A percentile compares a stretch with the other conserved stretches of the same genome.
phyloP scores from a whole-genome alignment of 805 yeast species.

The Spathaspora arborariae region DNA sequence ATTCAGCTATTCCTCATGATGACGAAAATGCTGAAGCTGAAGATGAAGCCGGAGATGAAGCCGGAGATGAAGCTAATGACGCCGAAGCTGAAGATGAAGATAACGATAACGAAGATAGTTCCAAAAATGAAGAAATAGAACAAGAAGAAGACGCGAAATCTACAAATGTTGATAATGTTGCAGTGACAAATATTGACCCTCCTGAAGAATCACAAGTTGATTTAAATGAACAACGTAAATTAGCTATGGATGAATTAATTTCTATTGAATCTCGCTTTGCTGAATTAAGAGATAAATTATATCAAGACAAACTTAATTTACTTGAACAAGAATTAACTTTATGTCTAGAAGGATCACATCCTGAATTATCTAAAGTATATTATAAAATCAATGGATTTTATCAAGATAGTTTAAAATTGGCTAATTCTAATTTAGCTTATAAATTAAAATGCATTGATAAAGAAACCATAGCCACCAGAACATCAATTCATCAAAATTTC shows the following conservation, averaged over 20 bases:
- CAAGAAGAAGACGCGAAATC: slow-evolving; percentile 13
- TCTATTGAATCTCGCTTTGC: slow-evolving; percentile 87
- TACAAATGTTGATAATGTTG: slow-evolving; percentile 15
- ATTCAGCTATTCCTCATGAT: neutral
- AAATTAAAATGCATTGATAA: slow-evolving; percentile 71
- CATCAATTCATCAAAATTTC: slow-evolving; percentile 80
- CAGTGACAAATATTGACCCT: slow-evolving; percentile 7
- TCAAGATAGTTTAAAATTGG: slow-evolving; percentile 57
- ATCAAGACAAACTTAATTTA: slow-evolving; percentile 74
- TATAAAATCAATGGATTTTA: slow-evolving; percentile 69
- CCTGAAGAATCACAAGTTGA: slow-evolving; percentile 16
- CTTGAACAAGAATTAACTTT: slow-evolving; percentile 80
- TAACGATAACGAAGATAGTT: slow-evolving; percentile 17
- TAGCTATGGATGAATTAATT: slow-evolving; percentile 70
- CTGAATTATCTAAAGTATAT: slow-evolving; percentile 74
- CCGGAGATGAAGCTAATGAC: slow-evolving; percentile 10
- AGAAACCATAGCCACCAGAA: slow-evolving; percentile 77
- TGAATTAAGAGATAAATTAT: slow-evolving; percentile 73
- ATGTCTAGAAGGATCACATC: slow-evolving; percentile 88
- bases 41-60: slow-evolving; percentile 1
- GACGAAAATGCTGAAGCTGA: neutral
- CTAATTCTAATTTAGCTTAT: slow-evolving; percentile 46
- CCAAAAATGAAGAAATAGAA: slow-evolving; percentile 15
- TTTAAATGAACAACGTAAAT: slow-evolving; percentile 44
- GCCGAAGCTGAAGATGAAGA: slow-evolving; percentile 14